Evolutionary conservation across 768 basidiomycete genomes (phyloP), one percentile per base, ranked within the genome.

Genomic region (Pleurotus pulmonarius): DNA sequence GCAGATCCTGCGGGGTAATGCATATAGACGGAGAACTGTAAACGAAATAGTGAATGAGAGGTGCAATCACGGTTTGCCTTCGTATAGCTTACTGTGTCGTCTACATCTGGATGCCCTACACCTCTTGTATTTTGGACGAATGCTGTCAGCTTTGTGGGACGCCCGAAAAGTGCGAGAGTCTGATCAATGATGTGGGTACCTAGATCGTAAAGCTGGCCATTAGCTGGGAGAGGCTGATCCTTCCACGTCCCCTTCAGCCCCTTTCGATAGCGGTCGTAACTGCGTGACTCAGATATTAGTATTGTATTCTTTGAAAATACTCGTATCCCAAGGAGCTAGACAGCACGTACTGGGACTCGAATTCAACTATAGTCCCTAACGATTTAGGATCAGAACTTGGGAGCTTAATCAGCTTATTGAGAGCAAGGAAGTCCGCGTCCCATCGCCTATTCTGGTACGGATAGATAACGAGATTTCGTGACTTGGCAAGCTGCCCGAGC

Each of bases 101-200:
- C 88, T 11, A 89, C 81, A 13, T 82, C 76, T 3, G 80, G 76
- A 64, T 77, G 73, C 5, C 87, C 88, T 62, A 84, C 68, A n/a
- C 81, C 81, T 51, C 90, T 79, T 38, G 84, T 69, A 65, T 92
- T 92, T 64, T 85, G 80, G 22, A 86, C 73, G 63, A 88, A 82
- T 1, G 85, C 88, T 3, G 87, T 87, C 24, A 94, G 69, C 56
- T 69, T 82, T 29, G 76, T 65, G 0, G 93, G 92, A 48, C 83
- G 75, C 38, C 92, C 93, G 64, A 94, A 94, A 41, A 94, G 77
- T 8, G 75, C 74, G 26, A 93, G 72, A 4, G 82, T 76, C 69
- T 93, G 90, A 71, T 93, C 90, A 60, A 93, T 82, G 24, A 92
- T 76, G 67, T 94, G 91, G 6, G 87, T 72, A 4, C 89, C 92